Base-by-base conservation (phyloP, 768 basidiomycete genomes). In the Psilocybe sp. region DNA sequence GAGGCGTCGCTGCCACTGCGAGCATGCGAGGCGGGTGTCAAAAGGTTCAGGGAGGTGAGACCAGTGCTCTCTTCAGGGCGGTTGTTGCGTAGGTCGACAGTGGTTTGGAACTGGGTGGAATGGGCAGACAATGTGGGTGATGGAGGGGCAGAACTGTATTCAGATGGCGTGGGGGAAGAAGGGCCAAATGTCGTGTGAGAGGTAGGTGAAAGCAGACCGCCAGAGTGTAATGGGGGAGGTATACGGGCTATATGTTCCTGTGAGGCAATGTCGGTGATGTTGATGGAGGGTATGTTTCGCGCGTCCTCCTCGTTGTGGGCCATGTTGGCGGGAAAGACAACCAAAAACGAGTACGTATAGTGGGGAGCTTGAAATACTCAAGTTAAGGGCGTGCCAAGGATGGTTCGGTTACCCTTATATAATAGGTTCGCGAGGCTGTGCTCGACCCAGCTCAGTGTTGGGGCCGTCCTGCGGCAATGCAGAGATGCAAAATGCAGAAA, bases 111-210 rank as follows among this genome's bases (percentile, higher is more conserved):
- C 32, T 82, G 79, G 0, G 81, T 81, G 2, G 85, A 87, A 13
- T 73, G 76, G 2, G 74, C 79, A 0, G 90, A 89, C 9, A 89
- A 73, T 0, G 89, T 90, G 1, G 89, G 90, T 0, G 89, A 92
- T 0, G 89, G 88, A 0, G 89, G 89, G 1, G 67, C 64, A 9
- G 62, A 65, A 20, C 57, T 44, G 5, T 56, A 44, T 23, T 67
- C 65, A 15, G 67, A 68, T 20, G 59, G 52, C 39, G 52, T 52
- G 42, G 46, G 54, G 32, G 53, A 52, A 8, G 45, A 31, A 32
- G 45, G 38, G 14, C 47, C 51, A 37, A 56, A 37, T 11, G 52
- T 15, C 9, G 35, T 28, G 35, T 44, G 56, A 40, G 46, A 41
- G 16, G 54, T 40, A 15, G 59, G 59, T 8, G 60, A 60, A 18